Evolutionary conservation across 2,329 filamentous ascomycete species (phyloP).

Genomic region (Pseudocercospora fijiensis): DNA sequence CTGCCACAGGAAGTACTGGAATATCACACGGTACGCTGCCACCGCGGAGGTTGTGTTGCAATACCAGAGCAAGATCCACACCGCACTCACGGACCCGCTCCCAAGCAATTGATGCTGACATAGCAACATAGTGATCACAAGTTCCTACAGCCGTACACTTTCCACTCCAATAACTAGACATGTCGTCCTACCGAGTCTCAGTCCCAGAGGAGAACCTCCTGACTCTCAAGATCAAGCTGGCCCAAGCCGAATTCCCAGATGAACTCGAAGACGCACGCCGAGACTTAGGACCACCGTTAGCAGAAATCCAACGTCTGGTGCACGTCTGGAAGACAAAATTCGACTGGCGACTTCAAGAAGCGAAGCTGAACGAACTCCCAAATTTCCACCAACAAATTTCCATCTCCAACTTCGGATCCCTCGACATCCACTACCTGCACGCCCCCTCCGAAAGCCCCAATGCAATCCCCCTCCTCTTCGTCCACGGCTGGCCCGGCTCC

Average conservation of each 20-base stretch:
- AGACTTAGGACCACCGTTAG: conserved; percentile 60
- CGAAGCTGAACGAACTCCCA: conserved; percentile 58
- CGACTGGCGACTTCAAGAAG: conserved; percentile 63
- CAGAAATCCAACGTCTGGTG: conserved; percentile 60
- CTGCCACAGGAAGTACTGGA: not conserved
- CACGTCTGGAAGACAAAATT: conserved; percentile 57
- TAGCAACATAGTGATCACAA: no score
- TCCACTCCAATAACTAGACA: conserved; percentile 7
- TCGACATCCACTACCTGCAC: conserved; percentile 66
- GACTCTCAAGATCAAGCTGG: conserved; percentile 57
- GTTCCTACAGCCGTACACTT: no score
- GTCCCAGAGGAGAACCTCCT: conserved; percentile 55
- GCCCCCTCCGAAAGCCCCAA: conserved; percentile 51
- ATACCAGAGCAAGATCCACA: no score
- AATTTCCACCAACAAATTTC: conserved; percentile 57
- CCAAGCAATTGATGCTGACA: not conserved
- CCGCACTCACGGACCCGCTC: no score
- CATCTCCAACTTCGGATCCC: conserved; percentile 58
- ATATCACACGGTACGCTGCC: not conserved
- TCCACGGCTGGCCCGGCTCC: conserved; percentile 68
- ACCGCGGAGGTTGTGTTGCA: not conserved
- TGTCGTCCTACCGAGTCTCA: conserved; percentile 50
- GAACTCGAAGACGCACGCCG: conserved; percentile 50
- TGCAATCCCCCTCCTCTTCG: conserved; percentile 65
- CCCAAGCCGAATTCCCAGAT: conserved; percentile 42